Base-by-base conservation (phyloP, 202 grass and related monocot species). In the Dendrocalamus latiflorus region DNA sequence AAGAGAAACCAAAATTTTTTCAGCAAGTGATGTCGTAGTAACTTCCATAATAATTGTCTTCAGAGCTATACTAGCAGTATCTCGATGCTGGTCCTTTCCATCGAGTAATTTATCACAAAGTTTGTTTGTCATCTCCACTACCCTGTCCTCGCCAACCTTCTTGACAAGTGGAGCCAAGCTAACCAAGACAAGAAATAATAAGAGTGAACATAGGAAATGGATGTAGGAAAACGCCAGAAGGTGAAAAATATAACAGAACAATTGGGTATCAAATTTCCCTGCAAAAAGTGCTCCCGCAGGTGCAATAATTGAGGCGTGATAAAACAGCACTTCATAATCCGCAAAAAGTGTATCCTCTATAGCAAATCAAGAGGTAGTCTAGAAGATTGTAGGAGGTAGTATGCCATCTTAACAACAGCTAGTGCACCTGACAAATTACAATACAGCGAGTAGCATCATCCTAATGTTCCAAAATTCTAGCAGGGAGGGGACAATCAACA, bases 31-130 rank as follows among this genome's bases (percentile, higher is more conserved):
- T 73, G 91, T 55, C 6, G 88, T 84, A 26, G 88, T 94, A 90
- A 92, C 91, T 93, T 95, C 93, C 63, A 86, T 87, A 83, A 94
- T 88, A 68, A 95, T 99, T 28, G 93, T 99, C 88, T 99, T 99
- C 80, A 99, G 42, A 66, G 91, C 96, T 88, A 99, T 99, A 83
- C 93, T 95, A 85, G 93, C 93, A 82, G 87, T 99, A 88, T 99
- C 96, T 54, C 96, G 89, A 92, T 95, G 91, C 62, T 94, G 96
- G n/a, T 99, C 96, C 88, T 95, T 99, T 22, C 96, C 96, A 65
- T 94, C 90, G 24, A 99, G 84, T 84, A 99, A 86, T 76, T 99
- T 99, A 80, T 94, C 91, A 78, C 89, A 95, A 72, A 99, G 93
- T 85, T 94, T 99, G 67, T 90, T 90, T 36, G 88, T 86, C 96